Conservation (phyloP, 169 alveolate species). For the Plasmodium billcollinsi region DNA sequence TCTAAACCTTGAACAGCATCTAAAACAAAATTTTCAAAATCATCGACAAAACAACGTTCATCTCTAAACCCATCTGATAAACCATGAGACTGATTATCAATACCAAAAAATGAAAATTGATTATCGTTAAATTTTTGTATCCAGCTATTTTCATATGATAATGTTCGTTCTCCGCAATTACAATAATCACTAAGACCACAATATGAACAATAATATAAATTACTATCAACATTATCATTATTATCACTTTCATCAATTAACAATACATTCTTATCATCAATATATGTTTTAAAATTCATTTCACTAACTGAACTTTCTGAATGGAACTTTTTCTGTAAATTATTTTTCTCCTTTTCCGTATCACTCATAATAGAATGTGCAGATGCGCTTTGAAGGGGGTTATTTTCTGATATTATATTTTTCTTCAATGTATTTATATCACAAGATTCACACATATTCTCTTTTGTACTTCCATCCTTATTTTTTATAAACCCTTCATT, state of each 20-base stretch:
- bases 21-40: conserved; percentile 71
- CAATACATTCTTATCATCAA: not conserved
- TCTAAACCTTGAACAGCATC: conserved; percentile 82
- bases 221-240: not conserved
- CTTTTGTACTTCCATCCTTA: not conserved
- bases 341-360: no score
- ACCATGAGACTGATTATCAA: conserved; percentile 85
- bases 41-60: conserved; percentile 70
- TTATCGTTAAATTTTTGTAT: conserved; percentile 79
- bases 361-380: no score
- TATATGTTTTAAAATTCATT: no score
- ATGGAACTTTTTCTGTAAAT: no score
- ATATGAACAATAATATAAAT: conserved; percentile 49
- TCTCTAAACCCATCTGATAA: conserved; percentile 79
- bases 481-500: not conserved
- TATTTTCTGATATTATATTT: no score
- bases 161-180: conserved; percentile 64
- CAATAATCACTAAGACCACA: conserved; percentile 59
- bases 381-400: no score
- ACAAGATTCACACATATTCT: no score
- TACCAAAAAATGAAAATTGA: conserved; percentile 79
- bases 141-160: conserved; percentile 82
- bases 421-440: no score
- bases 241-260: not conserved
- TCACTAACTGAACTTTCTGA: no score